Evolutionary conservation across 768 basidiomycete species (phyloP), one percentile per base, ranked within the genome.

Genomic region (Trametes punicea): DNA sequence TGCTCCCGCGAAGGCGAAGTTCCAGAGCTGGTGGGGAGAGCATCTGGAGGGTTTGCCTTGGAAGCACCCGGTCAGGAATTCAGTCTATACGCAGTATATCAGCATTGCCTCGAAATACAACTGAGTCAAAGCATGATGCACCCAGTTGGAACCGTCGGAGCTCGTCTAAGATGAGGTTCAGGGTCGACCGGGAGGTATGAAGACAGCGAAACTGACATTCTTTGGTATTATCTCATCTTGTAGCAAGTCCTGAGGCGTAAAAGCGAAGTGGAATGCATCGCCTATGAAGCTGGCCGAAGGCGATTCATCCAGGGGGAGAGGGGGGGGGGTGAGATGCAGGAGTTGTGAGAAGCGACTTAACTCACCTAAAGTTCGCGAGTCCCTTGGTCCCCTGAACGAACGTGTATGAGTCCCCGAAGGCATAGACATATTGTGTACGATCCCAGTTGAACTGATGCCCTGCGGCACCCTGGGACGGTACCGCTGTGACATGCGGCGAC

Each of bases 341-440:
- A 13, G 30, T 31, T 31, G 13, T 13, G 6, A 31, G 13, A 30
- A 41, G 16, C 29, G 2, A 2, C 4, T 13, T 20, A 16, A 45
- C 64, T 30, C 41, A 75, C 80, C 80, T 81, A 61, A 76, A 81
- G 54, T 81, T 81, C n/a, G 78, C 72, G 52, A 64, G 64, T 1
- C 80, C 81, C 2, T 62, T 61, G 2, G 75, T 77, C 0, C 80
- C 80, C 62, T 79, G 75, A 0, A 82, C 78, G 55, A 81, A 81
- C 0, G 80, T 76, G 59, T 81, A 82, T 2, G 80, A 81, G 61
- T 81, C 81, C 4, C 80, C 81, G 58, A 82, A 82, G 6, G 78
- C 78, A 59, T 80, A 79, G 27, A 82, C 67, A 47, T 75, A 76
- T 64, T 72, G 67, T 23, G 75, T 74, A 5, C 60, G 52, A 38